phyloP scores from a whole-genome alignment of 2,329 filamentous ascomycete species.

The Orbilia quercus region DNA sequence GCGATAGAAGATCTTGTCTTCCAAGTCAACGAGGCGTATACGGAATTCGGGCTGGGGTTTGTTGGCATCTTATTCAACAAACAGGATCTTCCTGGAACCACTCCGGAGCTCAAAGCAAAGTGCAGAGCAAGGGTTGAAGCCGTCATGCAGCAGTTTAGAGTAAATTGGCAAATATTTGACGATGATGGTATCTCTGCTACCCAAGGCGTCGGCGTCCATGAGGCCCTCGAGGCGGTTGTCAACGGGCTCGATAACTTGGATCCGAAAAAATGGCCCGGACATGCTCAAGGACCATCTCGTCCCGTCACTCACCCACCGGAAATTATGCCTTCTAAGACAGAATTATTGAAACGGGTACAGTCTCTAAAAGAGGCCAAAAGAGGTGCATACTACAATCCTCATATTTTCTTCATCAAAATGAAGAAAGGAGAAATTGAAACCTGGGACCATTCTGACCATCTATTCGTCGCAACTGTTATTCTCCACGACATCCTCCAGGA shows the following conservation, averaged over 20 bases:
- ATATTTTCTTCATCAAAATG: conserved; percentile 61
- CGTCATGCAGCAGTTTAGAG: not conserved
- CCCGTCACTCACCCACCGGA: conserved; percentile 12
- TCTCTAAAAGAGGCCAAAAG: conserved; percentile 18
- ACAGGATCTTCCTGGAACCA: conserved; percentile 59
- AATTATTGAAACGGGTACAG: conserved; percentile 21
- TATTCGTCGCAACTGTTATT: conserved; percentile 62
- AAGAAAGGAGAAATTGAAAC: conserved; percentile 59
- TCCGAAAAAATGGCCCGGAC: conserved; percentile 40
- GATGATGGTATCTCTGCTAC: conserved; percentile 10
- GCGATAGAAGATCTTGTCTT: conserved; percentile 60
- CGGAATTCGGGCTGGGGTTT: conserved; percentile 56
- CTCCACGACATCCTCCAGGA: conserved; percentile 60
- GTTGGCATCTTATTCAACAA: conserved; percentile 62
- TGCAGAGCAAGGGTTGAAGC: conserved; percentile 1
- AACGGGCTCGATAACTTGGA: conserved; percentile 55
- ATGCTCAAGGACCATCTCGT: conserved; percentile 4
- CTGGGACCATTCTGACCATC: conserved; percentile 63
- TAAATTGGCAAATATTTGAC: conserved; percentile 45
- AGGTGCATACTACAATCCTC: conserved; percentile 18
- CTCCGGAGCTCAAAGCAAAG: conserved; percentile 28
- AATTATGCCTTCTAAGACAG: conserved; percentile 17
- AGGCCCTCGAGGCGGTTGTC: conserved; percentile 54
- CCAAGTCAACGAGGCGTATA: conserved; percentile 56
- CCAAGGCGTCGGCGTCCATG: conserved; percentile 16